phyloP scores from a whole-genome alignment of 768 basidiomycete genomes.

The Fomitopsis pulvina region DNA sequence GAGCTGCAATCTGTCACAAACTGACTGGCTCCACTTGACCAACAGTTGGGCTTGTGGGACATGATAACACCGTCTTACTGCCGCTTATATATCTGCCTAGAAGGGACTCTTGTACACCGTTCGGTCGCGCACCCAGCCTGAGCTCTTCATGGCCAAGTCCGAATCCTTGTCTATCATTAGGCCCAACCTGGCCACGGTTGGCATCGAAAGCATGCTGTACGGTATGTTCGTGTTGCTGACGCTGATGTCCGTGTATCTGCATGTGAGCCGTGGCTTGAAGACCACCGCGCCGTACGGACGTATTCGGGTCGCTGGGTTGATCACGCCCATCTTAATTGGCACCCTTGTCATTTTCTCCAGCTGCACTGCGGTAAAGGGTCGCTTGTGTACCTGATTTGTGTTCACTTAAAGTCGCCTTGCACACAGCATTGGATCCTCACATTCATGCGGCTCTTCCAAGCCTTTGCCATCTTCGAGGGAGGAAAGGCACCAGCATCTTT shows the following conservation, averaged over 20 bases:
- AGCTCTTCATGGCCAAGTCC: no score
- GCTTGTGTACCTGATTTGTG: background rate
- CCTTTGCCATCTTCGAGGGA: conserved; percentile 1
- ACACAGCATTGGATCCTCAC: conserved; percentile 2
- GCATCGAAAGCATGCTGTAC: conserved; percentile 5
- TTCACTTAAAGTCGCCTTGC: background rate
- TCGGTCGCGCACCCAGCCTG: no score
- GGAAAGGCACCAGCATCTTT: background rate
- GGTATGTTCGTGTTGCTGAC: conserved; percentile 4
- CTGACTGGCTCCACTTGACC: no score
- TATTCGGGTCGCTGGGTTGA: background rate
- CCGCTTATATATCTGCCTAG: no score
- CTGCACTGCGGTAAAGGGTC: background rate
- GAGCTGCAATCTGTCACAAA: no score
- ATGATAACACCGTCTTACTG: no score
- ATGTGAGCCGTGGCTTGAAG: background rate
- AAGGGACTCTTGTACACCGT: no score
- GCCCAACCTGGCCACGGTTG: background rate
- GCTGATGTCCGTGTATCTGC: background rate
- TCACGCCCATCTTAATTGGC: background rate
- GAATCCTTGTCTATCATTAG: background rate
- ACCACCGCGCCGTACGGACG: background rate
- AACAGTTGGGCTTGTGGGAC: no score
- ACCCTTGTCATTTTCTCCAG: background rate
- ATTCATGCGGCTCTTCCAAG: background rate